Conservation (phyloP, 306 rosid species). For the Prunus mira region DNA sequence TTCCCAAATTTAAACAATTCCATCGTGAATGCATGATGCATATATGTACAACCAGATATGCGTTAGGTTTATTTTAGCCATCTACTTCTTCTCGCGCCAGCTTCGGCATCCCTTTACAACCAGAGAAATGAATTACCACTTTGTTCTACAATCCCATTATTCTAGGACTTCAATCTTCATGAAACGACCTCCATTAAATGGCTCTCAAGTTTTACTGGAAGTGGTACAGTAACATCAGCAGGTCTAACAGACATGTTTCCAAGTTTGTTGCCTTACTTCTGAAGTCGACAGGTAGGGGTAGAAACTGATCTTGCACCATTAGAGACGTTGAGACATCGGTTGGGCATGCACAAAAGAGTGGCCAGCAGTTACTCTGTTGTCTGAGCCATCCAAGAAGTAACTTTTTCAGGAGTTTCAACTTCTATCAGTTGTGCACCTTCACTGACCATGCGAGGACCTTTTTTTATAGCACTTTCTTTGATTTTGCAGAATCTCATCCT, state of each 20-base stretch:
- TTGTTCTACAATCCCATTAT: slow-evolving; percentile 37
- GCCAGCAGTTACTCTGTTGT: slow-evolving; percentile 45
- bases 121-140: slow-evolving; percentile 46
- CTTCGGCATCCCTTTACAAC: too few relatives aligned
- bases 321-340: slow-evolving; percentile 33
- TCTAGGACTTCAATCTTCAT: slow-evolving; percentile 53
- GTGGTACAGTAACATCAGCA: slow-evolving; percentile 34
- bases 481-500: slow-evolving; percentile 73
- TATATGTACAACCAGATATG: too few relatives aligned
- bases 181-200: slow-evolving; percentile 67
- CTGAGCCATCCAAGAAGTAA: slow-evolving; percentile 65
- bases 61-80: too few relatives aligned
- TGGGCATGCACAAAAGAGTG: slow-evolving; percentile 48
- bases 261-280: slow-evolving; percentile 34
- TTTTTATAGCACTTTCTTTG: slow-evolving; percentile 59
- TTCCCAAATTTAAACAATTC: too few relatives aligned
- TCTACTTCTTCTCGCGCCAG: too few relatives aligned
- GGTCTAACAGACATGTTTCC: slow-evolving; percentile 31
- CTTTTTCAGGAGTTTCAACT: slow-evolving; percentile 75
- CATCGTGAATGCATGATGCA: too few relatives aligned
- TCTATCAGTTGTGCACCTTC: slow-evolving; percentile 69
- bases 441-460: slow-evolving; percentile 53
- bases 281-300: slow-evolving; percentile 29
- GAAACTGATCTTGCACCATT: slow-evolving; percentile 50
- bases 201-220: slow-evolving; percentile 47